Evolutionary conservation across 2,329 filamentous ascomycete genomes (phyloP).

Genomic region (Falciphora oryzae): DNA sequence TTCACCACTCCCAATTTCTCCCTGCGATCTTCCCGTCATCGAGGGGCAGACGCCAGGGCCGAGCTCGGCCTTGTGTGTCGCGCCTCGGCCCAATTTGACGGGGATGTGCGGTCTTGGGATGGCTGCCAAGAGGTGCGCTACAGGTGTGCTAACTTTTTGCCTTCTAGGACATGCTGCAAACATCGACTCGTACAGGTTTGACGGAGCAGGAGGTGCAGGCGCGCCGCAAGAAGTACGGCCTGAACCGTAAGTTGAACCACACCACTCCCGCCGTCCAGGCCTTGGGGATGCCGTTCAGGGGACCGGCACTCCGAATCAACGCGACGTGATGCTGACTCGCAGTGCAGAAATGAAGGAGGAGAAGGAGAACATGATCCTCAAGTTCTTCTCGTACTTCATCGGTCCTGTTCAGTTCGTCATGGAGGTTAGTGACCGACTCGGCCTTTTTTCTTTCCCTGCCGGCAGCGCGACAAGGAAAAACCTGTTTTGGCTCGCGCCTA

Average conservation of each 20-base stretch:
- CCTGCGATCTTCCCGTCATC: conserved; percentile 8
- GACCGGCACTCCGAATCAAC: background rate
- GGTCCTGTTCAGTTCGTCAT: conserved; percentile 93
- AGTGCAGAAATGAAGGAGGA: conserved; percentile 52
- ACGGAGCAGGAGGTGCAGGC: conserved; percentile 62
- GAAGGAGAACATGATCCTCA: conserved; percentile 77
- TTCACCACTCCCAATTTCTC: background rate
- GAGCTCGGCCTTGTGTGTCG: background rate
- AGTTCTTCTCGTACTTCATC: conserved; percentile 78
- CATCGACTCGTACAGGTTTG: conserved; percentile 61
- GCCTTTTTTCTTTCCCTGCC: background rate
- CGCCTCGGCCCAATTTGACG: background rate
- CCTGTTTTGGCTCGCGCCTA: background rate
- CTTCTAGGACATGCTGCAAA: conserved; percentile 53
- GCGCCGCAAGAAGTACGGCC: conserved; percentile 66
- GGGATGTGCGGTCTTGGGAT: background rate
- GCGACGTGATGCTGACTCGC: conserved; percentile 11
- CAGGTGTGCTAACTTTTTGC: conserved; percentile 5
- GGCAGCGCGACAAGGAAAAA: background rate
- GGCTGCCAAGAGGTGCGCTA: conserved; percentile 17
- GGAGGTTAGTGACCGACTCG: conserved; percentile 54
- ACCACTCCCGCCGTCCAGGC: no score
- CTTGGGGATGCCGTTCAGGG: background rate
- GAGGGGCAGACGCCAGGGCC: background rate
- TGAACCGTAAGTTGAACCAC: conserved; percentile 52